These are phyloP conservation scores for Serendipita sp. DNA, from an alignment of 768 basidiomycete genomes.

Conservation along the genomic window DNA sequence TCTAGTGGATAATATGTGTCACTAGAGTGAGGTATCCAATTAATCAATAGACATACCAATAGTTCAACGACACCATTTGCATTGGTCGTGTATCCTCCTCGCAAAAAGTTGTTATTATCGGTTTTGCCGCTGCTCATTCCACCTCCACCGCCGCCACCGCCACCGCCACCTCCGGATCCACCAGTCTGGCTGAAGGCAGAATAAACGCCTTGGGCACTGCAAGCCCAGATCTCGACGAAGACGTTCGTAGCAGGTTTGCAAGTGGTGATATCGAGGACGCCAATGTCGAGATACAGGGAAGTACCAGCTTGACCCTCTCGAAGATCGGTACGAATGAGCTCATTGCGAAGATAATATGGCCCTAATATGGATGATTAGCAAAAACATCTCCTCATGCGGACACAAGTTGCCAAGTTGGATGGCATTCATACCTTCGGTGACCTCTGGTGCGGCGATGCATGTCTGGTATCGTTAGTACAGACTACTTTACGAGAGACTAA, in stretches of 20 bases:
- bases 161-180: background rate
- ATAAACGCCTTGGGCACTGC: constrained; percentile 10
- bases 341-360: constrained; percentile 18
- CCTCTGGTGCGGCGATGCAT: background rate
- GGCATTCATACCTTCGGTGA: background rate
- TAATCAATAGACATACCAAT: background rate
- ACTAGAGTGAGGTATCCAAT: background rate
- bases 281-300: constrained; percentile 22
- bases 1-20: constrained; percentile 6
- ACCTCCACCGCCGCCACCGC: background rate
- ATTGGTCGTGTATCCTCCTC: constrained; percentile 21
- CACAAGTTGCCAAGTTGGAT: background rate
- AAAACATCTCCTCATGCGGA: background rate
- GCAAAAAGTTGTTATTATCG: constrained; percentile 19
- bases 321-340: constrained; percentile 18
- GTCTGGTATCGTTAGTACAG: background rate
- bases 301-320: constrained; percentile 19
- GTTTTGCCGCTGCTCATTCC: constrained; percentile 9
- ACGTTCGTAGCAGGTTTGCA: constrained; percentile 22
- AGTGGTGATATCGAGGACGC: constrained; percentile 22
- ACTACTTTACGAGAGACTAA: background rate
- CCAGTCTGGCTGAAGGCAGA: background rate
- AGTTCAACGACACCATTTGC: constrained; percentile 23
- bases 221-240: constrained; percentile 24
- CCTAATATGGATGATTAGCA: constrained; percentile 6